These are phyloP conservation scores for Clonostachys byssicola DNA, from an alignment of 2,329 filamentous ascomycete species.

Conservation along the genomic window DNA sequence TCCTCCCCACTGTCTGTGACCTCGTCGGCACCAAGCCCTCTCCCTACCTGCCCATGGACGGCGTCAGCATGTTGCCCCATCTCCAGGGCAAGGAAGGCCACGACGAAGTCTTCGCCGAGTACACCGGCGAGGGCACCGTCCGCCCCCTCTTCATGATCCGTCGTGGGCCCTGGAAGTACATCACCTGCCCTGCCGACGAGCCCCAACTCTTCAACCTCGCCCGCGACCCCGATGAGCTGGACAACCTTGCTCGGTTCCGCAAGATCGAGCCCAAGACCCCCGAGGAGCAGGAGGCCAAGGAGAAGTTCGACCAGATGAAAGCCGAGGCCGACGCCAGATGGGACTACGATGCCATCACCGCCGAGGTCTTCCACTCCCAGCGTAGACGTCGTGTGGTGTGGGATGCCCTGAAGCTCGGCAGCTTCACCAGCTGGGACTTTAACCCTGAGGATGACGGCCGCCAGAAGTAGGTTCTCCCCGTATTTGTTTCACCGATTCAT, in stretches of 20 bases:
- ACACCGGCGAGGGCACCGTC: constrained; percentile 89
- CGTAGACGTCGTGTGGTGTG: constrained; percentile 75
- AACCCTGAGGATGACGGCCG: constrained; percentile 68
- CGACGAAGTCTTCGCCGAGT: constrained; percentile 91
- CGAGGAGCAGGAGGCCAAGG: constrained; percentile 40
- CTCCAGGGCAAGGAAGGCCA: constrained; percentile 63
- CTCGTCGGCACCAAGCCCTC: constrained; percentile 69
- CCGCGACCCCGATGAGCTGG: constrained; percentile 71
- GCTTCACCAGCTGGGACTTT: constrained; percentile 81
- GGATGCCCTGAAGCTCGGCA: constrained; percentile 72
- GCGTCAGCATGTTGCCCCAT: constrained; percentile 76
- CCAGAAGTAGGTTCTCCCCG: constrained; percentile 47
- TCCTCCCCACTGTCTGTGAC: constrained; percentile 84
- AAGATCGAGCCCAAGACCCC: constrained; percentile 31
- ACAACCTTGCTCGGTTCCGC: constrained; percentile 58
- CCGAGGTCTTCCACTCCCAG: constrained; percentile 72
- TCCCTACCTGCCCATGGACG: constrained; percentile 77
- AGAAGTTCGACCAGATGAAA: constrained; percentile 62
- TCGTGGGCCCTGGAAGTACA: constrained; percentile 85
- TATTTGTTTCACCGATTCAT: background rate
- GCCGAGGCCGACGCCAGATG: constrained; percentile 71
- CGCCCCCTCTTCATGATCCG: constrained; percentile 93
- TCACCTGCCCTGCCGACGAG: constrained; percentile 78
- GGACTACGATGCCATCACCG: constrained; percentile 76
- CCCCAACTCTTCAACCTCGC: constrained; percentile 80